Conservation (phyloP, 345 rosid genomes). For the Brassica incana region DNA sequence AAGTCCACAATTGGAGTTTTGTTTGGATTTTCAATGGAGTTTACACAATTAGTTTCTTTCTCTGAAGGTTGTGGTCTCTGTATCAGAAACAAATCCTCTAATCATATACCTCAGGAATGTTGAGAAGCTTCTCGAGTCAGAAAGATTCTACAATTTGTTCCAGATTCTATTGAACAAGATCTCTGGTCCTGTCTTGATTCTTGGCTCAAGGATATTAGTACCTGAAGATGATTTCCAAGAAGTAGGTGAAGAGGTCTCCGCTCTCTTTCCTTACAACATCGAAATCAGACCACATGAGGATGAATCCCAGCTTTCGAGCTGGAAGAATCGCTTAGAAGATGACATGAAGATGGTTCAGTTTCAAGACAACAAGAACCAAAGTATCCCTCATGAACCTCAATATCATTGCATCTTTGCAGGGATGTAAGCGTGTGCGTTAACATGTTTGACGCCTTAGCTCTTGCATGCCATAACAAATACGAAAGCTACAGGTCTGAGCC, state of each 20-base stretch:
- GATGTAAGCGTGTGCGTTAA: too few species aligned
- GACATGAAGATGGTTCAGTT: slow-evolving; percentile 79
- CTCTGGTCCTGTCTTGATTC: slow-evolving; percentile 71
- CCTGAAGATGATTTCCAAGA: slow-evolving; percentile 60
- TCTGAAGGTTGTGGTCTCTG: too few species aligned
- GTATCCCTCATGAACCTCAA: too few species aligned
- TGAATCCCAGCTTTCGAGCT: slow-evolving; percentile 64
- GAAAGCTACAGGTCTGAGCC: too few species aligned
- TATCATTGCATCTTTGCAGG: too few species aligned
- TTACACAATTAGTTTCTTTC: too few species aligned
- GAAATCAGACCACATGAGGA: slow-evolving; percentile 81
- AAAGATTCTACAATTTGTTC: slow-evolving; percentile 64
- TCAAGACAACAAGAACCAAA: slow-evolving; percentile 85
- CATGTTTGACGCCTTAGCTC: too few species aligned
- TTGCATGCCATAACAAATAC: too few species aligned
- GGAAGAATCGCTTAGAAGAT: slow-evolving; percentile 83
- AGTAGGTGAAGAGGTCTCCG: slow-evolving; percentile 51
- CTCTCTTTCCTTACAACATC: slow-evolving; percentile 75
- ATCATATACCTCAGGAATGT: slow-evolving; percentile 78
- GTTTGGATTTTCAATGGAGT: too few species aligned
- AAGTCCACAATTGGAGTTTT: not conserved
- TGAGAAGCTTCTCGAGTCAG: slow-evolving; percentile 78
- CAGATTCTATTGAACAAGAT: slow-evolving; percentile 63
- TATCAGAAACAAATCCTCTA: slow-evolving; percentile 2
- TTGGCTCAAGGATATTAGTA: slow-evolving; percentile 77